Evolutionary conservation across 345 rosid species (phyloP).

Genomic region (Acer negundo): DNA sequence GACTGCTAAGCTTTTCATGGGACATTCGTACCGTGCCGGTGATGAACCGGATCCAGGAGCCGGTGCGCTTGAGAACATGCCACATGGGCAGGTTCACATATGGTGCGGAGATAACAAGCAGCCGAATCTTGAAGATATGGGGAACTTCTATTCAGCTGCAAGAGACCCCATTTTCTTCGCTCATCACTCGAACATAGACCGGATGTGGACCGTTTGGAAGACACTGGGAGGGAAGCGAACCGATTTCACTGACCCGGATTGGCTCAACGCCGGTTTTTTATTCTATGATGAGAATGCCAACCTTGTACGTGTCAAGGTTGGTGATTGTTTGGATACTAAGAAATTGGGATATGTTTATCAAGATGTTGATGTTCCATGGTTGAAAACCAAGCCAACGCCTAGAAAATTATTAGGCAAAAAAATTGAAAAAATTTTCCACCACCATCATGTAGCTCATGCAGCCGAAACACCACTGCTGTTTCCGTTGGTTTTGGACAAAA

Average conservation of each 20-base stretch:
- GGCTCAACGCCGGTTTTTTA: conserved; percentile 53
- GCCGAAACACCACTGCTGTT: conserved; percentile 10
- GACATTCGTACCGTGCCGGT: conserved; percentile 54
- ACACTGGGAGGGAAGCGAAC: conserved; percentile 48
- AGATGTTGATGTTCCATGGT: conserved; percentile 57
- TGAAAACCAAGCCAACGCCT: conserved; percentile 50
- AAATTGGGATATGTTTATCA: conserved; percentile 47
- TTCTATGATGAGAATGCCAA: conserved; percentile 65
- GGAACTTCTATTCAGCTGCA: conserved; percentile 59
- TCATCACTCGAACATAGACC: conserved; percentile 63
- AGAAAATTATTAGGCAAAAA: conserved; percentile 26
- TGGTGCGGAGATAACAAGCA: conserved; percentile 57
- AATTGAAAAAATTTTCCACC: neutral
- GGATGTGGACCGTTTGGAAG: conserved; percentile 66
- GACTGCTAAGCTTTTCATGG: conserved; percentile 47
- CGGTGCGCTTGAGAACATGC: conserved; percentile 54
- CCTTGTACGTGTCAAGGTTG: conserved; percentile 54
- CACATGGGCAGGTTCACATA: conserved; percentile 49
- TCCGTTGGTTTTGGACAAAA: conserved; percentile 39
- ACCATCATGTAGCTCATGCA: no score
- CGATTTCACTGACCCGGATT: conserved; percentile 50
- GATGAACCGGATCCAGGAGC: conserved; percentile 50
- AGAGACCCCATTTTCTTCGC: conserved; percentile 62
- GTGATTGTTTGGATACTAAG: conserved; percentile 47
- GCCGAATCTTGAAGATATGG: conserved; percentile 61